Conservation (phyloP, 2,329 filamentous ascomycete species). For the Penicillium sp. region DNA sequence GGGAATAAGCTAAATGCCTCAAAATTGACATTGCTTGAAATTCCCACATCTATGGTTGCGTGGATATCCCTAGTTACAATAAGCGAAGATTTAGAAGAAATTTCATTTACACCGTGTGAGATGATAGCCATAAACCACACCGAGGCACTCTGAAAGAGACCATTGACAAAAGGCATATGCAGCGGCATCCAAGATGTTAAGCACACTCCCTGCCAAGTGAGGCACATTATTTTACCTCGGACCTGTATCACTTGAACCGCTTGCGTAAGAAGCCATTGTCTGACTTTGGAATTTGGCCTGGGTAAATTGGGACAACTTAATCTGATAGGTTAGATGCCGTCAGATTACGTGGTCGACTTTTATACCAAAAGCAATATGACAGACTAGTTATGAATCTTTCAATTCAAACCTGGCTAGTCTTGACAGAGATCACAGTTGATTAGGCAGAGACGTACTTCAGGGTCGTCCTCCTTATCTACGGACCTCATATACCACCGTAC, state of each 20-base stretch:
- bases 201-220: neutral
- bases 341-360: neutral
- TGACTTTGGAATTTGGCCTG: neutral
- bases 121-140: neutral
- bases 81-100: neutral
- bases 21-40: too few relatives aligned
- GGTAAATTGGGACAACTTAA: neutral
- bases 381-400: neutral
- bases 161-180: neutral
- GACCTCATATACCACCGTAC: neutral
- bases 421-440: neutral
- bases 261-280: neutral
- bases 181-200: neutral
- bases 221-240: neutral
- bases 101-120: neutral
- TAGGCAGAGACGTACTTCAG: neutral
- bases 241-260: neutral
- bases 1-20: neutral
- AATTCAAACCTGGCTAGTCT: neutral
- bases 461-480: neutral
- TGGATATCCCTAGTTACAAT: neutral
- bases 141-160: neutral
- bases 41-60: neutral
- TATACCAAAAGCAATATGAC: neutral
- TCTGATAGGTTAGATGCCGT: neutral